Conservation (phyloP, 306 rosid genomes). For the Phaseolus lunatus region DNA sequence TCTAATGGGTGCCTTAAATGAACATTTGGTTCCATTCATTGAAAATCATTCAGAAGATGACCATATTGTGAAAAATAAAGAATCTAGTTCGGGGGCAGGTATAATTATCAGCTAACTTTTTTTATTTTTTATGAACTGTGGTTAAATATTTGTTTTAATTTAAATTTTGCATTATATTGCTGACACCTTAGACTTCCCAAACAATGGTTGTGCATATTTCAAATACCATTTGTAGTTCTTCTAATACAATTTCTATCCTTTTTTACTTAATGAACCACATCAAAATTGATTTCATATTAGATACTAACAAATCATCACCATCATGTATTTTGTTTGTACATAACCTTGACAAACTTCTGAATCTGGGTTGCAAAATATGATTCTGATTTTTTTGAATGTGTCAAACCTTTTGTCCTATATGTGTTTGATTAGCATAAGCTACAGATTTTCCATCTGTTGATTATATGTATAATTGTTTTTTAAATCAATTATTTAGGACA, state of each 20-base stretch:
- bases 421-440: not conserved
- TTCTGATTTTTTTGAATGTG: not conserved
- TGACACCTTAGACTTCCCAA: not conserved
- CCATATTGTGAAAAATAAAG: constrained; percentile 53
- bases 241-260: not conserved
- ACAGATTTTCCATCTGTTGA: not conserved
- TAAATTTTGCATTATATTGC: constrained; percentile 13
- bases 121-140: constrained; percentile 15
- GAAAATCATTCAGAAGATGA: constrained; percentile 56
- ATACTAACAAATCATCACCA: not conserved
- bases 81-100: constrained; percentile 73
- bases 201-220: constrained; percentile 10
- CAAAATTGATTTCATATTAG: not conserved
- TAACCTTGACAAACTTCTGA: not conserved
- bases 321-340: not conserved
- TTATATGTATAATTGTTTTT: not conserved
- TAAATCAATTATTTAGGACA: not conserved
- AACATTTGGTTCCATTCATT: constrained; percentile 72
- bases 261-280: not conserved
- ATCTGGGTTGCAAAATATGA: not conserved
- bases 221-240: not conserved
- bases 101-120: constrained; percentile 24
- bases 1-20: constrained; percentile 80
- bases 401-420: not conserved
- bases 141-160: constrained; percentile 20